phyloP scores from a whole-genome alignment of 2,329 filamentous ascomycete species.

The Magnaporthiopsis incrustans region DNA sequence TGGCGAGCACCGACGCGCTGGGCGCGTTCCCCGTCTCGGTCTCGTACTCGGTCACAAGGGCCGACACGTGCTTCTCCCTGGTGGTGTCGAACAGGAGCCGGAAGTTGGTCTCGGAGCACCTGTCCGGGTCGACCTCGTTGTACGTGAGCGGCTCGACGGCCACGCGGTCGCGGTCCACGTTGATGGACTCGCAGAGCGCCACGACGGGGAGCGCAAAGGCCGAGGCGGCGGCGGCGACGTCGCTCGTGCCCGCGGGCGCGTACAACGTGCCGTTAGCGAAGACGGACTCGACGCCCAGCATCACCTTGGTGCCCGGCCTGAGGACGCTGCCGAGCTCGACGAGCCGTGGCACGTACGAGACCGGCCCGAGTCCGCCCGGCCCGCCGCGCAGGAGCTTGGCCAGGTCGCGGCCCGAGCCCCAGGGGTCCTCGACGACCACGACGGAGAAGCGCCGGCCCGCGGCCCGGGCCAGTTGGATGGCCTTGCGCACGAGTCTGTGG shows the following conservation, averaged over 20 bases:
- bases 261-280: slow-evolving; percentile 91
- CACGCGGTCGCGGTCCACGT: slow-evolving; percentile 79
- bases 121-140: slow-evolving; percentile 82
- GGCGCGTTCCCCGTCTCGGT: slow-evolving; percentile 85
- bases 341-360: slow-evolving; percentile 71
- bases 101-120: slow-evolving; percentile 46
- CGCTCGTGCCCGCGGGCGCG: slow-evolving; percentile 76
- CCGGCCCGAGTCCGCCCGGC: slow-evolving; percentile 40
- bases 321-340: slow-evolving; percentile 70
- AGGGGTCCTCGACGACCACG: slow-evolving; percentile 68
- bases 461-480: slow-evolving; percentile 64
- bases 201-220: slow-evolving; percentile 72
- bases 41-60: slow-evolving; percentile 87
- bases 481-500: slow-evolving; percentile 77
- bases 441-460: slow-evolving; percentile 72
- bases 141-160: slow-evolving; percentile 87
- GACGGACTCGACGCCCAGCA: slow-evolving; percentile 88
- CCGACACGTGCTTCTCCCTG: slow-evolving; percentile 74
- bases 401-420: slow-evolving; percentile 46
- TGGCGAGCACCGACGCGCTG: slow-evolving; percentile 70
- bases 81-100: slow-evolving; percentile 87
- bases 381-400: slow-evolving; percentile 58
- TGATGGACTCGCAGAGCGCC: slow-evolving; percentile 88
- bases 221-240: slow-evolving; percentile 76
- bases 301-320: slow-evolving; percentile 52